Conservation (phyloP, 768 basidiomycete genomes). For the Tulasnella calospora region DNA sequence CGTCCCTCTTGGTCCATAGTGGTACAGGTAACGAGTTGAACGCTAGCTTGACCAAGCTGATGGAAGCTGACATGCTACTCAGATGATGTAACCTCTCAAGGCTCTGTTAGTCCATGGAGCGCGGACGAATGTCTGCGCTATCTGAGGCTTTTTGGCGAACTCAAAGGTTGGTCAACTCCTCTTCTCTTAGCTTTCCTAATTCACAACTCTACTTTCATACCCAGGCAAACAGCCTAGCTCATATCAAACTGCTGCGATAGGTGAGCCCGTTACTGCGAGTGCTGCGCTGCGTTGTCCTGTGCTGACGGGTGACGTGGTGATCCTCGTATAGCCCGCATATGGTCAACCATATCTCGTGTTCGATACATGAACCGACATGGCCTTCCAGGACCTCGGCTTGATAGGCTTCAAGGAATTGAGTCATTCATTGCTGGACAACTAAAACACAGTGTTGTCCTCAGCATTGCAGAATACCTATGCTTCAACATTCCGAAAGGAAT, state of each 20-base stretch:
- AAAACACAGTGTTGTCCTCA: background rate
- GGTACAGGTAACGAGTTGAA: background rate
- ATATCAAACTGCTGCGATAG: no score
- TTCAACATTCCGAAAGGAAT: no score
- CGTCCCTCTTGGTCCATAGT: background rate
- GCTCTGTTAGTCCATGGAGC: no score
- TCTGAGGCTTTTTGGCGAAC: background rate
- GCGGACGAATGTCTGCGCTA: background rate
- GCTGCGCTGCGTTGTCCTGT: background rate
- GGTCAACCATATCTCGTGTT: background rate
- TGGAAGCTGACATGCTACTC: background rate
- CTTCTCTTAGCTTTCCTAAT: background rate
- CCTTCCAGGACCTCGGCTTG: no score
- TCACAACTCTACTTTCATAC: no score
- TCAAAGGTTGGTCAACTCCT: background rate
- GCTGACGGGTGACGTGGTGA: background rate
- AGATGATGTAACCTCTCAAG: background rate
- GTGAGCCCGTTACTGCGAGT: background rate
- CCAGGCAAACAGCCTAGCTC: background rate
- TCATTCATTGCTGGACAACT: no score
- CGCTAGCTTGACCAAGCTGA: background rate
- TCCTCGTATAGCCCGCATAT: background rate
- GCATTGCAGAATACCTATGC: background rate
- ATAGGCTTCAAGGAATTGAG: no score
- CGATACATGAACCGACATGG: background rate